Base-by-base conservation (phyloP, 345 rosid genomes). In the Sisymbrium irio region DNA sequence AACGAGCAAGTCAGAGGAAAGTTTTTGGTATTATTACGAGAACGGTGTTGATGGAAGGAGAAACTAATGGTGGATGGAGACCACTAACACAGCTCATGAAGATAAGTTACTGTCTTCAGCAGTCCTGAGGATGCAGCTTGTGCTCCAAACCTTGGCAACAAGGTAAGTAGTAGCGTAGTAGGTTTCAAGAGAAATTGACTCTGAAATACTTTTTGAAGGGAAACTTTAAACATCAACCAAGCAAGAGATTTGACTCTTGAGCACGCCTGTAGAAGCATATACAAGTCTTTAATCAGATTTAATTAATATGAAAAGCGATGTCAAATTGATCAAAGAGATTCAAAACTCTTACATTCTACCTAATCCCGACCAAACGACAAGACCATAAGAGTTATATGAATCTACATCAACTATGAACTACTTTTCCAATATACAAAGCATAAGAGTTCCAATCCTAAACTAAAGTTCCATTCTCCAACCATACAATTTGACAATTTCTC, bases 211-310 rank as follows among this genome's bases (percentile, higher is more conserved):
- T 44, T 28, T n/a, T n/a, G n/a, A n/a, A n/a, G n/a, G n/a, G n/a
- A n/a, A n/a, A n/a, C n/a, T n/a, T n/a, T 28, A 4, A 28, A 4
- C 32, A 47, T 47, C 28, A 49, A 19, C 0, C 35, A 27, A 25
- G 60, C 37, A 57, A 37, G 64, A 36, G 17, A 18, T 46, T 11
- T 28, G 25, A 22, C 25, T 22, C 25, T 22, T 60, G 47, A 59
- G 50, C 39, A 67, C 12, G 25, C 65, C 56, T 58, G 56, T 19
- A 56, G 20, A 56, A 42, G 2, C 32, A 27, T n/a, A 35, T 0
- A 67, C 17, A 53, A 65, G 40, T 53, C 22, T n/a, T 35, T n/a
- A 46, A 71, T 36, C 67, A 60, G 50, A 57, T 8, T 69, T 3
- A 33, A 20, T 18, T 4, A 69, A 60, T 35, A 46, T 14, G 15